Base-by-base conservation (phyloP, 768 basidiomycete species). In the Tulasnella sp. region DNA sequence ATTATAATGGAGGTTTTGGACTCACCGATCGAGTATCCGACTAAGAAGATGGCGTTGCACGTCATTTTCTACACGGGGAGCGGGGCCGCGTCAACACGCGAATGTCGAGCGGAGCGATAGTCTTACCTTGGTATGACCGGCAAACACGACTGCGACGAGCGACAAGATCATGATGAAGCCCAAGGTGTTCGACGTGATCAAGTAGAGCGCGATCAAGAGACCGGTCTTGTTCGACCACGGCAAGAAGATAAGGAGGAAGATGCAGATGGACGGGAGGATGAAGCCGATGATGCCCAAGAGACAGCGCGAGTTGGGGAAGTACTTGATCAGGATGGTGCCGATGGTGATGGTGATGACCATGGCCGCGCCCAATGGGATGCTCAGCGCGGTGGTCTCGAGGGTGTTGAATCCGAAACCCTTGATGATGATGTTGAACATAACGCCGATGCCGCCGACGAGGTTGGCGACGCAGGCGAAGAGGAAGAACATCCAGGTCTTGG, bases 361-460 rank as follows among this genome's bases (percentile, higher is more conserved):
- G 57, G 75, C n/a, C 32, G 71, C 42, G 32, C 78, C 78, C 29
- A 42, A 23, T 20, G 78, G 78, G 44, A 79, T 75, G 61, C 75
- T 79, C 42, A 79, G 51, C 6, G 79, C 61, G 2, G 79, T 80
- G 29, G 78, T 79, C 70, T 80, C 40, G n/a, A 72, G 35, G 10
- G 75, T 77, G 44, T 40, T 70, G 79, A 80, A 80, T 1, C 79
- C 79, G 44, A 75, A 80, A 1, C 40, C 29, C 42, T 72, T 78
- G 69, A 79, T 81, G 80, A 81, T 80, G 44, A 78, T 71, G 44
- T 40, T 48, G 77, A 72, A 79, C 61, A 78, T 40, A 39, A 79
- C 74, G n/a, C 80, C 78, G 18, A 82, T 73, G 20, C 81, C 82
- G 46, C 79, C 80, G 70, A 81, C 81, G 37, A 81, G 69, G 61